Conservation (phyloP, 208 protist species). For the Acanthamoeba triangularis region DNA sequence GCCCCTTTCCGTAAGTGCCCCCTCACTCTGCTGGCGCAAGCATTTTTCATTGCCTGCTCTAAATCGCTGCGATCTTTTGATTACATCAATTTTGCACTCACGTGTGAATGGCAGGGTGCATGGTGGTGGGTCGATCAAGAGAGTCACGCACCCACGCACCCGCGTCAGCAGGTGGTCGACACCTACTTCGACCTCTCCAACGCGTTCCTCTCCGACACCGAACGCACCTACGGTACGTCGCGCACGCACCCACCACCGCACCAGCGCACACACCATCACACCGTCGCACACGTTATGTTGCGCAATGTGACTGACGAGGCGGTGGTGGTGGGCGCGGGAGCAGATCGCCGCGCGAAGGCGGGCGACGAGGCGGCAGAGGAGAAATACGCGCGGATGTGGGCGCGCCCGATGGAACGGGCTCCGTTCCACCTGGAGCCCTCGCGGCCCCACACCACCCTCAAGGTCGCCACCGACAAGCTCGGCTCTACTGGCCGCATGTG, state of each 20-base stretch:
- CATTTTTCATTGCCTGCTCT: too few relatives aligned
- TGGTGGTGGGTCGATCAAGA: background rate
- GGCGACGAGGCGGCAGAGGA: background rate
- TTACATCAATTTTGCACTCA: background rate
- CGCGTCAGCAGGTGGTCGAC: background rate
- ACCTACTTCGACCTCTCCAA: slow-evolving; percentile 58
- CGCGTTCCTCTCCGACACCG: slow-evolving; percentile 3
- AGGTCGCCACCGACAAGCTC: slow-evolving; percentile 32
- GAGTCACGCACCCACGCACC: background rate
- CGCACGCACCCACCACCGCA: background rate
- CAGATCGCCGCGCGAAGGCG: background rate
- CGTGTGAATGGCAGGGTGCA: background rate
- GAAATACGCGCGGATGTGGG: slow-evolving; percentile 15
- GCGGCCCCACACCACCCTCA: slow-evolving; percentile 40
- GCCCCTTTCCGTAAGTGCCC: background rate
- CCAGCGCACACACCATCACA: background rate
- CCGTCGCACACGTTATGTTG: too few relatives aligned
- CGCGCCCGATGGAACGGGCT: background rate
- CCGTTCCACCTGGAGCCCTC: slow-evolving; percentile 28
- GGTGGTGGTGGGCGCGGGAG: background rate
- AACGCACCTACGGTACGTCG: background rate
- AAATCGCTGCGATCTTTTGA: background rate
- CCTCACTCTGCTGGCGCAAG: background rate
- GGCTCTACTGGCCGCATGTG: background rate
- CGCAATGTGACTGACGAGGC: background rate